These are phyloP conservation scores for Debaryomyces robertsiae DNA, from an alignment of 1,139 yeast species.

Conservation along the genomic window DNA sequence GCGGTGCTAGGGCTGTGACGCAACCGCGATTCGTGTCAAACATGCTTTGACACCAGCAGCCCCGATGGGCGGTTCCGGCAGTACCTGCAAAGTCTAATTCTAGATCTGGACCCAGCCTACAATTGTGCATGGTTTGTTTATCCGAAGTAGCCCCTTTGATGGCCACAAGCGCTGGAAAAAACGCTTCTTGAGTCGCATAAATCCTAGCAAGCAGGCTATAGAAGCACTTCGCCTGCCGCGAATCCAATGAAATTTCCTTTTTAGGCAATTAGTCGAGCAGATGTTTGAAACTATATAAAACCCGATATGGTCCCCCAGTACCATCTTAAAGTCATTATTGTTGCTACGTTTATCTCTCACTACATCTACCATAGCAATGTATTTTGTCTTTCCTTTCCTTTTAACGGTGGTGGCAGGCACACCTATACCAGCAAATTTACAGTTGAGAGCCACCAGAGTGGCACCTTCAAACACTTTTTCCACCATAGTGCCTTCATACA, in stretches of 20 bases:
- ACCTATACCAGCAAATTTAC: slow-evolving; percentile 30
- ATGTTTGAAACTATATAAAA: neutral
- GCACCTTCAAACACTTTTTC: slow-evolving; percentile 19
- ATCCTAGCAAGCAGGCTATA: neutral
- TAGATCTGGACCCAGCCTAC: no score
- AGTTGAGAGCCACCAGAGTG: slow-evolving; percentile 20
- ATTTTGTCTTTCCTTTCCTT: neutral
- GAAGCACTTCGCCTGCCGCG: slow-evolving; percentile 2
- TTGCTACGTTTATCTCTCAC: no score
- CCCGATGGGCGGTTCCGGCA: no score
- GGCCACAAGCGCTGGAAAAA: no score
- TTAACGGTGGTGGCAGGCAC: slow-evolving; percentile 18
- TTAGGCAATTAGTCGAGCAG: neutral
- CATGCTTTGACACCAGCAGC: no score
- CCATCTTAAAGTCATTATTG: neutral
- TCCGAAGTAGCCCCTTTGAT: no score
- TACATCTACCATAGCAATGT: neutral
- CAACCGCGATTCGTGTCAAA: no score
- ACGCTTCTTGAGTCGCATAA: no score
- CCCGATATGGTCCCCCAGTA: neutral
- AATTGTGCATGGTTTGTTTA: no score
- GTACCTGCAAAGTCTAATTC: no score
- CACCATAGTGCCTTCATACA: slow-evolving; percentile 23
- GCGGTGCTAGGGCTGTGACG: no score
- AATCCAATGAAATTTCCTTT: neutral